phyloP scores from a whole-genome alignment of 1,284 basidiomycete genomes.

The Wallemia hederae region DNA sequence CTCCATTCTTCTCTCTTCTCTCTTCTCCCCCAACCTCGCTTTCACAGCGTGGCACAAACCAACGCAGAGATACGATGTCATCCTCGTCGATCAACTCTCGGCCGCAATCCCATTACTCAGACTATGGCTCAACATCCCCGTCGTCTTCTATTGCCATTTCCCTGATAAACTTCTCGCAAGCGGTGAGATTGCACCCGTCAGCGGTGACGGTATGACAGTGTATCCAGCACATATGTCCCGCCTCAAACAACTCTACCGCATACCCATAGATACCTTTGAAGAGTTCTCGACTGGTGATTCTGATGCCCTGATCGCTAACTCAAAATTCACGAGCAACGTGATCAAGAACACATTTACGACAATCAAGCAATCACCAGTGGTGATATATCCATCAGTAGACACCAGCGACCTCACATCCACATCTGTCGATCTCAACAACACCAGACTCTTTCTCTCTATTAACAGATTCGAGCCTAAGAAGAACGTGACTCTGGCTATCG shows the following conservation, averaged over 20 bases:
- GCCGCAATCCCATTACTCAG: conserved; percentile 65
- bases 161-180: conserved; percentile 58
- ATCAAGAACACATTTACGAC: neutral
- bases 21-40: conserved; percentile 16
- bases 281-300: conserved; percentile 76
- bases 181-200: conserved; percentile 15
- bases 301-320: conserved; percentile 75
- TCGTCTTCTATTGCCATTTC: conserved; percentile 95
- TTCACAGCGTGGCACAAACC: neutral
- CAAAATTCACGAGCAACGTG: conserved; percentile 53
- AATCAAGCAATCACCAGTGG: conserved; percentile 3
- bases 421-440: conserved; percentile 10
- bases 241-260: conserved; percentile 45
- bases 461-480: conserved; percentile 95
- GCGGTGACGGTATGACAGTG: conserved; percentile 21
- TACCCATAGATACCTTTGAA: conserved; percentile 71
- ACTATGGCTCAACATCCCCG: conserved; percentile 32
- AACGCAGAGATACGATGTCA: conserved; percentile 30
- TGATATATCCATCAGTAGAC: conserved; percentile 4
- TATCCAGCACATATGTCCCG: conserved; percentile 20
- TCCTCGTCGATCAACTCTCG: conserved; percentile 80
- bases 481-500: conserved; percentile 51
- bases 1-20: conserved; percentile 14
- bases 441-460: conserved; percentile 54
- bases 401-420: neutral